Evolutionary conservation across 495 filamentous ascomycete species (phyloP), one percentile per base, ranked within the genome.

Genomic region (Aspergillus ostianus): DNA sequence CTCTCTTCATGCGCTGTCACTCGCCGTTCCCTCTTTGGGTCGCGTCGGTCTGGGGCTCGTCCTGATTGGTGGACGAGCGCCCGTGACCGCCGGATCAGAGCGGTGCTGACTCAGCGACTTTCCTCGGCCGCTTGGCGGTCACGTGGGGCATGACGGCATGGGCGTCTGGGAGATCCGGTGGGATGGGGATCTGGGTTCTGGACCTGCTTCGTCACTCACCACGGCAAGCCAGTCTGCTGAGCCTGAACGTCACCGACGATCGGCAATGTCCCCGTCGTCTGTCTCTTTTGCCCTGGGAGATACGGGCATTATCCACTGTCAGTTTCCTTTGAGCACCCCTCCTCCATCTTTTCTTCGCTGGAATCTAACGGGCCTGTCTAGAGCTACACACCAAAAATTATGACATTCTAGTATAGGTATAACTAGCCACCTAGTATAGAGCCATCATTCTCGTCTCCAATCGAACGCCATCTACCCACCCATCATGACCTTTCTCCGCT

Each of bases 51-150:
- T 59, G 6, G n/a, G 1, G 7, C 7, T 17, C 46, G 32, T 13
- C n/a, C 48, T 77, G 69, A 77, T 77, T 77, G 74, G 74, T 41
- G 51, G 36, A 12, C 32, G 41, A 20, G 23, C 47, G 55, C 56
- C 57, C 59, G 56, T 54, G 48, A 60, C 51, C 58, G 56, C 62
- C 59, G 57, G 55, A 56, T 59, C 57, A 51, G 62, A 57, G 47
- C 58, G 23, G n/a, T 15, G 56, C 59, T 58, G 60, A 60, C 23
- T 74, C 67, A 77, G 57, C 71, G 59, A 51, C 50, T 26, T 26
- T 26, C 23, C 55, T 58, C 63, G 54, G 60, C 46, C 8, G 20
- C 62, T 55, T 56, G 56, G 58, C 57, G 41, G 61, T 66, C 56
- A 58, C 56, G 56, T 49, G 41, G 36, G 36, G 19, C 44, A 62